These are phyloP conservation scores for Trypanosoma conorhini DNA, from an alignment of 208 protist species.

Conservation along the genomic window DNA sequence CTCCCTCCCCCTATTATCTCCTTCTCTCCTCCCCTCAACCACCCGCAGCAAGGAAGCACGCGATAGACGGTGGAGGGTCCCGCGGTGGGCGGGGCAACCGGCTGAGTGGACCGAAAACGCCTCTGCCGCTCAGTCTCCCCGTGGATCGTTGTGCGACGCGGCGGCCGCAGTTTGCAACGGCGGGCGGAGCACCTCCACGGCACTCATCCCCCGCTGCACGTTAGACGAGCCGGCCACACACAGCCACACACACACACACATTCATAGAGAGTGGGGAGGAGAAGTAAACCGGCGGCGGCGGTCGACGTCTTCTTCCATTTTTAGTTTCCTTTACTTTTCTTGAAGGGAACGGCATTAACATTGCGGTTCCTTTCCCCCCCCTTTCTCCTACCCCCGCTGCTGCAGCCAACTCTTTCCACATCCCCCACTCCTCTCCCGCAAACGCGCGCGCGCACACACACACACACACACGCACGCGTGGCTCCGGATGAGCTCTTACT, in stretches of 20 bases:
- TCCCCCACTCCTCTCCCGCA: no score
- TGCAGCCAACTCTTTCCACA: no score
- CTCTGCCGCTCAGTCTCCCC: not conserved
- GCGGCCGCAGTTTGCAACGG: no score
- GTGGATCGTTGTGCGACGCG: no score
- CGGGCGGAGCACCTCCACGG: no score
- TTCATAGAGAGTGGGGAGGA: not conserved
- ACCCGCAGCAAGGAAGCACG: not conserved
- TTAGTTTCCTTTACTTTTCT: not conserved
- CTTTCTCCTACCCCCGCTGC: no score
- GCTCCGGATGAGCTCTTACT: slow-evolving; percentile 74
- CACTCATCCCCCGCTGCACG: no score
- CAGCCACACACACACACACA: not conserved
- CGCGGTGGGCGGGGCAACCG: not conserved
- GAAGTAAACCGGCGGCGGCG: not conserved
- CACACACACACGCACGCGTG: not conserved
- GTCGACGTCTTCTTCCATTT: slow-evolving; percentile 3
- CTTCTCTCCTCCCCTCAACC: not conserved
- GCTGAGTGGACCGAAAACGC: not conserved
- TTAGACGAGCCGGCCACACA: not conserved
- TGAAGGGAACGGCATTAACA: not conserved
- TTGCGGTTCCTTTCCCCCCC: no score
- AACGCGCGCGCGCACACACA: not conserved
- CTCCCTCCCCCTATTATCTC: slow-evolving; percentile 6
- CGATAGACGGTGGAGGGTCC: not conserved